Base-by-base conservation (phyloP, 768 basidiomycete genomes). In the Chalciporus sphaerocephalus region DNA sequence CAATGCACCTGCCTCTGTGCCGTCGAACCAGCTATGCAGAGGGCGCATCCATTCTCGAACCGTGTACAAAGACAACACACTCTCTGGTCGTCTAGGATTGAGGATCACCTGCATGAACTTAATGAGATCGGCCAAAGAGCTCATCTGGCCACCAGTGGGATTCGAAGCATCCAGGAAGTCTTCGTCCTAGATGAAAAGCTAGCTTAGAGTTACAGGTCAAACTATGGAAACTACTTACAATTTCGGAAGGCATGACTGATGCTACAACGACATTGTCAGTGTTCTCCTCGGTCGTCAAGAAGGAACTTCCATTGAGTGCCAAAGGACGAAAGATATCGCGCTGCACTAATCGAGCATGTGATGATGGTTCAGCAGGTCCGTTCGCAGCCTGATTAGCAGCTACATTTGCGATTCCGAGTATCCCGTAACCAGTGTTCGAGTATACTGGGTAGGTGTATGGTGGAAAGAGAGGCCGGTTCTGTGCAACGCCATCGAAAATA, bases 281-380 rank as follows among this genome's bases (percentile, higher is more conserved):
- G 21, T 63, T 65, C n/a, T 62, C 57, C 13, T 63, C 58, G 0
- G 75, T 73, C 3, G 65, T 52, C 15, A 67, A 57, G 52, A 72
- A 79, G 40, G 71, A 72, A 48, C 69, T 74, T 20, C 48, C 58
- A 43, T 73, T 74, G 46, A 76, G 39, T 4, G 67, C 66, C 39
- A 80, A 51, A 2, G 74, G 75, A 4, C 55, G 62, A 57, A 79
- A 79, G n/a, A 80, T 68, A 47, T 80, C 76, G 28, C 70, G 62
- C 20, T 73, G 54, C 15, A 80, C 12, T 15, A 79, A 59, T 9
- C 75, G 73, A 11, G 70, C 68, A 47, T 76, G 70, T 0, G 66
- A 69, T 5, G 53, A 53, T 13, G 50, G 51, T 13, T 54, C 55
- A n/a, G 55, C 48, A 6, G 48, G 44, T 18, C 47, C 56, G 22